Percentiles rank a stretch among this genome's conserved stretches.
Evolutionary conservation across 768 basidiomycete species (phyloP).

Genomic region (Guyanaporus albipodus): DNA sequence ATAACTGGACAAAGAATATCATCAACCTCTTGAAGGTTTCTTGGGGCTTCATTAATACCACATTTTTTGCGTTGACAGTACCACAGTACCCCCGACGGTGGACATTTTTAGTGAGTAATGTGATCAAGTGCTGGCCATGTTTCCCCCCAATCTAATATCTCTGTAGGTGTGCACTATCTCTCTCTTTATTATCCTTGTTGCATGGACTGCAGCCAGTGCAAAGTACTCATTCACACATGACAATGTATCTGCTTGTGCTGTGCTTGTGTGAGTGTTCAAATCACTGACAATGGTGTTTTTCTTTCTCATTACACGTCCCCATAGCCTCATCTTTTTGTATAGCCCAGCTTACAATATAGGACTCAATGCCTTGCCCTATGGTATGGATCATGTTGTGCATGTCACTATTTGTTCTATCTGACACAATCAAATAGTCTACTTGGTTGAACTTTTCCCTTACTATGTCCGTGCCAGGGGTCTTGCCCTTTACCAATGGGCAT

Average conservation of each 20-base stretch:
- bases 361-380: not conserved
- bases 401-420: not conserved
- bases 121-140: not conserved
- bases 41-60: conserved; percentile 4
- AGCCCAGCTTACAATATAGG: not conserved
- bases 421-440: not conserved
- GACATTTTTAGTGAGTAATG: not conserved
- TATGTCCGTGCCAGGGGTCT: conserved; percentile 59
- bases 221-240: not conserved
- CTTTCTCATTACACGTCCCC: not conserved
- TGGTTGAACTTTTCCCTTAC: conserved; percentile 65
- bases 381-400: not conserved
- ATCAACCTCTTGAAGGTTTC: not conserved
- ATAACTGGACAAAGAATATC: conserved; percentile 14
- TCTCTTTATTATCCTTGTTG: conserved; percentile 4
- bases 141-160: not conserved
- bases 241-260: not conserved
- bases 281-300: too few species aligned
- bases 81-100: conserved; percentile 6
- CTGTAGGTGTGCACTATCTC: conserved; percentile 7
- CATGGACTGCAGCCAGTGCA: conserved; percentile 6
- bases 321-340: conserved; percentile 1
- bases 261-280: not conserved
- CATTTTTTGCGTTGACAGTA: not conserved
- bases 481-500: conserved; percentile 56